A percentile compares a stretch with the other conserved stretches of the same genome.
phyloP scores from a whole-genome alignment of 306 rosid species.

The Prunus padus region DNA sequence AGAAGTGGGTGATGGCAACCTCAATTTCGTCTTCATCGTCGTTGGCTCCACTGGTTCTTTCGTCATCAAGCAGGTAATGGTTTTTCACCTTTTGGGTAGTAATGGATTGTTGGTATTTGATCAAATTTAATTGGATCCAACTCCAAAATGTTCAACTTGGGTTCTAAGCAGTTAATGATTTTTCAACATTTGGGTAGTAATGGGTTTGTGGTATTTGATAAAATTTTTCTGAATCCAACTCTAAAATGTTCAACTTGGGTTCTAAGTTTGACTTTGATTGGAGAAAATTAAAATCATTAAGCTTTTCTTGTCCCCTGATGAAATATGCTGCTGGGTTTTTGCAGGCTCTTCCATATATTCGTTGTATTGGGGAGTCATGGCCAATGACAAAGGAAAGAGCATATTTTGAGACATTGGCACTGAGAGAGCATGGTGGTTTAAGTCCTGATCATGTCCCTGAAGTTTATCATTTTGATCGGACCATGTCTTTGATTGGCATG shows the following conservation, averaged over 20 bases:
- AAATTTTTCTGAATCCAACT: background rate
- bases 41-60: slow-evolving; percentile 59
- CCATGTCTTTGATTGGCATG: slow-evolving; percentile 85
- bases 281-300: background rate
- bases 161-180: background rate
- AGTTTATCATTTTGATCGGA: slow-evolving; percentile 81
- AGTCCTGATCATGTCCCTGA: slow-evolving; percentile 64
- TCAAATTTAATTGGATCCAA: background rate
- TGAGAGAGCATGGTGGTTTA: slow-evolving; percentile 39
- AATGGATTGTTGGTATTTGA: background rate
- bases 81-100: slow-evolving; percentile 6
- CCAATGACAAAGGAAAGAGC: slow-evolving; percentile 93
- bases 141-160: background rate
- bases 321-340: background rate
- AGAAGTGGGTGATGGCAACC: slow-evolving; percentile 97
- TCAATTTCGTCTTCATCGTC: slow-evolving; percentile 72
- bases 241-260: background rate
- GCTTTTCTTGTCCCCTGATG: background rate
- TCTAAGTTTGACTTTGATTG: background rate
- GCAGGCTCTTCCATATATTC: slow-evolving; percentile 85
- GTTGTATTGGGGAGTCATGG: slow-evolving; percentile 93
- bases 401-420: slow-evolving; percentile 67
- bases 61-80: slow-evolving; percentile 79
- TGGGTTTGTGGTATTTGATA: background rate
- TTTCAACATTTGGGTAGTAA: slow-evolving; percentile 12